Conservation (phyloP, 148 eudicot genomes). For the Chenopodium album region DNA sequence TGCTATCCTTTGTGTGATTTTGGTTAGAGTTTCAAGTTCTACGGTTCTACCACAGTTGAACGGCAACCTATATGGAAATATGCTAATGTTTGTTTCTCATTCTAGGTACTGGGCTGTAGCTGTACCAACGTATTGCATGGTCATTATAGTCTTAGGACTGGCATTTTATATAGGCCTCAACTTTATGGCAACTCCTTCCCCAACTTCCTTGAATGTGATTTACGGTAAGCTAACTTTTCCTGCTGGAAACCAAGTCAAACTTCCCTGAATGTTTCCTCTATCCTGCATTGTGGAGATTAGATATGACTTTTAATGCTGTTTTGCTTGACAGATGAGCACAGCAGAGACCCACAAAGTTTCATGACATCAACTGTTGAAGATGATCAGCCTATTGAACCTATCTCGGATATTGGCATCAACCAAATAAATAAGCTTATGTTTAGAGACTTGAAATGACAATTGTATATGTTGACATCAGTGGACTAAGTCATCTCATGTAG, state of each 20-base stretch:
- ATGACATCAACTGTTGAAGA: constrained; percentile 35
- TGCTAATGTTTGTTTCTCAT: neutral
- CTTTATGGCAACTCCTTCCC: constrained; percentile 80
- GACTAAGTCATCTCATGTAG: neutral
- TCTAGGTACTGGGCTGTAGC: constrained; percentile 94
- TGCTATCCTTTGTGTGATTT: neutral
- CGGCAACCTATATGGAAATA: neutral
- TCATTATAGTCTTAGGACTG: constrained; percentile 51
- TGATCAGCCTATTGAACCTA: constrained; percentile 79
- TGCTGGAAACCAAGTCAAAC: neutral
- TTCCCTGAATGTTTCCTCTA: neutral
- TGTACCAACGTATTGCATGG: constrained; percentile 68
- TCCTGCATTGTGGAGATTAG: neutral
- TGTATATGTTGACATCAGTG: neutral
- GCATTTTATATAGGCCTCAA: constrained; percentile 81
- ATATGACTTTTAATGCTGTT: neutral
- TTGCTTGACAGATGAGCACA: constrained; percentile 61
- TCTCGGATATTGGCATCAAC: constrained; percentile 66
- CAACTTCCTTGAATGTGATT: constrained; percentile 68
- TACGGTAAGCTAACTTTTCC: constrained; percentile 46
- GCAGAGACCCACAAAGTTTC: constrained; percentile 54
- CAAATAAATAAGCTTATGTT: constrained; percentile 73
- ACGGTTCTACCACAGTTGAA: neutral
- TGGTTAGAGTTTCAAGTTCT: too few species aligned
- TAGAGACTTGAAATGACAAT: constrained; percentile 29